phyloP scores from a whole-genome alignment of 768 basidiomycete species.

The Coprinopsis marcescibilis region DNA sequence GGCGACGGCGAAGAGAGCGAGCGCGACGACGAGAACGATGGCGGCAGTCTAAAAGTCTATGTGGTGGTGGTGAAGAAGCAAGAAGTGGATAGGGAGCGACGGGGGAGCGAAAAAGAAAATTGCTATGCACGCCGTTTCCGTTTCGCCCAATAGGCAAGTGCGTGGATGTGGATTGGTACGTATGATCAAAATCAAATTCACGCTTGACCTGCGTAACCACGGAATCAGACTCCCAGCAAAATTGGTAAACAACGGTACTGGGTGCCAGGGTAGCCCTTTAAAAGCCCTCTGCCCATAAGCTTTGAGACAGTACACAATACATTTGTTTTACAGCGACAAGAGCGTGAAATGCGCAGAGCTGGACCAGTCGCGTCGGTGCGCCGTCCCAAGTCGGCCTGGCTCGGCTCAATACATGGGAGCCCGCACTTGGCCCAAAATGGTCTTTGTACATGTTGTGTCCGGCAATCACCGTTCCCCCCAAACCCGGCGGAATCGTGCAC shows the following conservation, averaged over 20 bases:
- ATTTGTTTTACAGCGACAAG: too few species aligned
- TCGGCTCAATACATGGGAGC: background rate
- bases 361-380: background rate
- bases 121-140: background rate
- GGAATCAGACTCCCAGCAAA: background rate
- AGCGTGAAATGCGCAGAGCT: background rate
- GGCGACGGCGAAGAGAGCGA: background rate
- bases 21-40: background rate
- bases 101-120: background rate
- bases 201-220: background rate
- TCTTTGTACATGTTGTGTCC: too few species aligned
- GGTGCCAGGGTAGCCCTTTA: too few species aligned
- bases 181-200: too few species aligned
- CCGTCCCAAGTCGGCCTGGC: too few species aligned
- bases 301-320: too few species aligned
- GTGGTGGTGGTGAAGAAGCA: background rate
- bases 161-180: too few species aligned
- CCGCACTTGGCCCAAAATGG: too few species aligned
- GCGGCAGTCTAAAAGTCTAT: background rate
- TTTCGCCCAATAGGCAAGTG: background rate
- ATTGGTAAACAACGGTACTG: too few species aligned
- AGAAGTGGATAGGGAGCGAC: background rate
- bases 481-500: too few species aligned
- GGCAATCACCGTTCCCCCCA: too few species aligned
- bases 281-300: too few species aligned